These are phyloP conservation scores for Xylaria sp. DNA, from an alignment of 2,329 filamentous ascomycete species.

Conservation along the genomic window DNA sequence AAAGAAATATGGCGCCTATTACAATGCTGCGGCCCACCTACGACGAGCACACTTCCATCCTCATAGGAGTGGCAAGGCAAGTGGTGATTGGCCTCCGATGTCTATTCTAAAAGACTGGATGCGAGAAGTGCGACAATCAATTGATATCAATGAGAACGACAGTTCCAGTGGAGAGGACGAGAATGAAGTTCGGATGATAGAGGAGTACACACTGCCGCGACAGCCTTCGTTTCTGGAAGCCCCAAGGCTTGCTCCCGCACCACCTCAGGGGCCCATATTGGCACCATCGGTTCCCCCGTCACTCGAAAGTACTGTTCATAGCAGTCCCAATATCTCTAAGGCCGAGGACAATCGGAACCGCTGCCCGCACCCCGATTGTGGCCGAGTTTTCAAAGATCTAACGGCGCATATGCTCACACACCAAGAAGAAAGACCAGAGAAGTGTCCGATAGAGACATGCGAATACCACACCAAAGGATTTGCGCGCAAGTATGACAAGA, in stretches of 20 bases:
- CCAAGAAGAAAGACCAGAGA: slow-evolving; percentile 88
- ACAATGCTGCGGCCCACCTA: slow-evolving; percentile 68
- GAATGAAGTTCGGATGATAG: slow-evolving; percentile 53
- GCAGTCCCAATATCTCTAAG: slow-evolving; percentile 47
- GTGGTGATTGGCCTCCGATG: slow-evolving; percentile 69
- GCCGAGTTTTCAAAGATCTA: slow-evolving; percentile 87
- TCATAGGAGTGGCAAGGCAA: slow-evolving; percentile 64
- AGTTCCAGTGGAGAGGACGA: slow-evolving; percentile 65
- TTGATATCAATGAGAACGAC: slow-evolving; percentile 57
- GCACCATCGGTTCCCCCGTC: slow-evolving; percentile 49
- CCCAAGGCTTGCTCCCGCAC: slow-evolving; percentile 49
- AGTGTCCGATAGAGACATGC: slow-evolving; percentile 91
- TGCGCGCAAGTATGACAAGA: slow-evolving; percentile 96
- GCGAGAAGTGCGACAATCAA: slow-evolving; percentile 64
- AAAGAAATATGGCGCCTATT: slow-evolving; percentile 68
- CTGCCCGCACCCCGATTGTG: slow-evolving; percentile 86
- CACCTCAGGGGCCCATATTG: slow-evolving; percentile 46
- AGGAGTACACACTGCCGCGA: slow-evolving; percentile 60
- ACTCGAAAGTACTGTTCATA: slow-evolving; percentile 48
- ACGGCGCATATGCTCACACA: slow-evolving; percentile 96
- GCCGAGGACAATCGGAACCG: slow-evolving; percentile 55
- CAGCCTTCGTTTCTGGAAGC: slow-evolving; percentile 48
- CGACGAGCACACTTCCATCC: slow-evolving; percentile 67
- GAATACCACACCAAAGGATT: slow-evolving; percentile 94
- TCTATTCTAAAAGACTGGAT: slow-evolving; percentile 68